Evolutionary conservation across 768 basidiomycete species (phyloP).

Genomic region (Clavaria fumosa): DNA sequence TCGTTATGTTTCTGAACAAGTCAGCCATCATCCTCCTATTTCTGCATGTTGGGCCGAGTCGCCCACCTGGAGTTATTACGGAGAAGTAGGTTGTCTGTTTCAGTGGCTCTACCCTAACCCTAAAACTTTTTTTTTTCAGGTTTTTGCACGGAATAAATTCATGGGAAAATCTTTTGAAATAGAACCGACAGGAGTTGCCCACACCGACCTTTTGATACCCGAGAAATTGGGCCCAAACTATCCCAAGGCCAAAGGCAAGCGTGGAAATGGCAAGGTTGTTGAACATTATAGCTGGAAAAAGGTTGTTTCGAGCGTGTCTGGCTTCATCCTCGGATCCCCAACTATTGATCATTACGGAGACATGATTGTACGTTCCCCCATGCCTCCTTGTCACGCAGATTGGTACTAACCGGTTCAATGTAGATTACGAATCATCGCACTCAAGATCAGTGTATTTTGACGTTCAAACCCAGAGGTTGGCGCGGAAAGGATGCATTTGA

Average conservation of each 20-base stretch:
- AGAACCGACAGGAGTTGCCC: conserved; percentile 86
- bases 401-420: conserved; percentile 5
- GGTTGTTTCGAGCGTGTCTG: conserved; percentile 80
- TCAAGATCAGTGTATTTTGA: conserved; percentile 70
- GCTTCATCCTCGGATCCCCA: conserved; percentile 82
- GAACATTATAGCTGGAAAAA: conserved; percentile 97
- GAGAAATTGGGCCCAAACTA: conserved; percentile 45
- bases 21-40: conserved; percentile 94
- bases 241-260: conserved; percentile 34
- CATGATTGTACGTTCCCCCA: conserved; percentile 54
- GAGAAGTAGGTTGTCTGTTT: conserved; percentile 37
- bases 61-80: conserved; percentile 79
- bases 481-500: conserved; percentile 83
- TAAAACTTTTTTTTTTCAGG: conserved; percentile 26
- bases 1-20: conserved; percentile 90
- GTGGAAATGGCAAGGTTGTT: conserved; percentile 37
- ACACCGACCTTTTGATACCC: conserved; percentile 69
- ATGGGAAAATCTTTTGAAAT: conserved; percentile 96
- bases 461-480: conserved; percentile 96
- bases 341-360: conserved; percentile 91
- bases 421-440: conserved; percentile 85
- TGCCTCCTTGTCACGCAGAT: neutral
- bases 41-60: conserved; percentile 93
- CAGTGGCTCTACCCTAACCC: too few species aligned
- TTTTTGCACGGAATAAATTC: conserved; percentile 94